Percentiles rank a stretch among this genome's conserved stretches.
phyloP scores from a whole-genome alignment of 2,329 filamentous ascomycete species.

The Ophiocordyceps camponoti-floridani region DNA sequence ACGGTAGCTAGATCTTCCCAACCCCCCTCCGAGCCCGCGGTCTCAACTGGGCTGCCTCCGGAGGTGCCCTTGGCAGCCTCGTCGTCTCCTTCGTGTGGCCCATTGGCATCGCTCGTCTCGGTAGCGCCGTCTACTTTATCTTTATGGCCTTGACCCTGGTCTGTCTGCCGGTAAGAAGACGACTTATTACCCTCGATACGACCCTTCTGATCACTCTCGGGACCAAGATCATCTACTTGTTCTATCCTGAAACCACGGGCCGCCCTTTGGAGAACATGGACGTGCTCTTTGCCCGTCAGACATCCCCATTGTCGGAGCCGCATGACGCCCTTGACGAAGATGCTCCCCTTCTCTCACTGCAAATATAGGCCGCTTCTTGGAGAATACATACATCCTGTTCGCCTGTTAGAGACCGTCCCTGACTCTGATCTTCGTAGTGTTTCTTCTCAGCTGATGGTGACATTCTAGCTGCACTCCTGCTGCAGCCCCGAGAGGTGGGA shows the following conservation, averaged over 20 bases:
- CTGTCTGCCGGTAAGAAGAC: conserved; percentile 2
- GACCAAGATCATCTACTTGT: conserved; percentile 18
- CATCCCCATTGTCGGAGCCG: no score
- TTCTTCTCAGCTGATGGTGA: no score
- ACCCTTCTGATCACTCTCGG: not conserved
- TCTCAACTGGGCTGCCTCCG: conserved; percentile 35
- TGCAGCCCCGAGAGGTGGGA: no score
- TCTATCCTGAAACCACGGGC: conserved; percentile 27
- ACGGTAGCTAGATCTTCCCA: conserved; percentile 28
- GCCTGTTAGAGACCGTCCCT: no score
- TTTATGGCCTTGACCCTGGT: conserved; percentile 22
- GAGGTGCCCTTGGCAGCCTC: conserved; percentile 35
- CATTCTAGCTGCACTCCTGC: no score
- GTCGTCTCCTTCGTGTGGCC: conserved; percentile 37
- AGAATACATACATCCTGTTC: no score
- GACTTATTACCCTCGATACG: not conserved
- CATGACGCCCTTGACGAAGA: no score
- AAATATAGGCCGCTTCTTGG: no score
- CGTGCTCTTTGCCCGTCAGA: conserved; percentile 15
- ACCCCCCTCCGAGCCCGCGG: conserved; percentile 37
- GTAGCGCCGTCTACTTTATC: conserved; percentile 36
- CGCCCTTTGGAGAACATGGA: conserved; percentile 26
- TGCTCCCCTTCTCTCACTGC: no score
- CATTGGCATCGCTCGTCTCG: conserved; percentile 29
- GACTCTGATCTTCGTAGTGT: no score